A percentile compares a stretch with the other conserved stretches of the same genome.
Conservation (phyloP, 192 early-diverging fungal species). For the Podila epicladia region DNA sequence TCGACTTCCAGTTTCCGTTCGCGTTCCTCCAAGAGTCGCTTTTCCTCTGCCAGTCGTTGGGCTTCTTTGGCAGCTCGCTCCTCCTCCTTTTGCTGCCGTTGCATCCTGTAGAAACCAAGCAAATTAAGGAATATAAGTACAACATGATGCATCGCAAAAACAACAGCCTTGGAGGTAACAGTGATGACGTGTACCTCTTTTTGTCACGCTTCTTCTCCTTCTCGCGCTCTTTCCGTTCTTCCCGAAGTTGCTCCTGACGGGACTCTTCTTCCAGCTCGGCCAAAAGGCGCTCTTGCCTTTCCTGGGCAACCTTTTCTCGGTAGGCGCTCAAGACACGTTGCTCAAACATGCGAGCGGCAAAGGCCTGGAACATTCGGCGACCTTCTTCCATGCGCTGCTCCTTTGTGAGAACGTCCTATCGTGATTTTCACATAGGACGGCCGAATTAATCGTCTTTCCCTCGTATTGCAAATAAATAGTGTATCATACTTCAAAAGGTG, state of each 20-base stretch:
- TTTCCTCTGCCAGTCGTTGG: constrained; percentile 60
- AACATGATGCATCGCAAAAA: neutral
- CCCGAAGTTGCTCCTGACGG: constrained; percentile 65
- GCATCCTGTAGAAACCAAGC: constrained; percentile 51
- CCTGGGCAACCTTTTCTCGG: constrained; percentile 92
- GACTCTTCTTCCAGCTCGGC: constrained; percentile 92
- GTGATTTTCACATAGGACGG: neutral
- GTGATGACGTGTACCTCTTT: constrained; percentile 64
- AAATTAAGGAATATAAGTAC: neutral
- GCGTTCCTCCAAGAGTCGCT: constrained; percentile 43
- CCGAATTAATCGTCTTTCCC: constrained; percentile 1
- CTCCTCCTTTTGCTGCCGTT: constrained; percentile 78
- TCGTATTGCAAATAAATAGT: too few species aligned
- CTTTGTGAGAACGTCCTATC: constrained; percentile 78
- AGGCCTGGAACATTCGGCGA: constrained; percentile 93
- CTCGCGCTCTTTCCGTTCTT: constrained; percentile 66
- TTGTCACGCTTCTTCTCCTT: constrained; percentile 81
- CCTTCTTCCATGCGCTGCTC: constrained; percentile 94
- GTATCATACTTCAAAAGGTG: neutral
- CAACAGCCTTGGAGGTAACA: neutral
- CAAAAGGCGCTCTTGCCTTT: constrained; percentile 87
- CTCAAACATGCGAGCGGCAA: constrained; percentile 97
- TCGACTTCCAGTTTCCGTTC: constrained; percentile 69
- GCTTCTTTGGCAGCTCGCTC: constrained; percentile 70
- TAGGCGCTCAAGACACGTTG: constrained; percentile 94